Evolutionary conservation across 768 basidiomycete genomes (phyloP).

Genomic region (Mycena epipterygia): DNA sequence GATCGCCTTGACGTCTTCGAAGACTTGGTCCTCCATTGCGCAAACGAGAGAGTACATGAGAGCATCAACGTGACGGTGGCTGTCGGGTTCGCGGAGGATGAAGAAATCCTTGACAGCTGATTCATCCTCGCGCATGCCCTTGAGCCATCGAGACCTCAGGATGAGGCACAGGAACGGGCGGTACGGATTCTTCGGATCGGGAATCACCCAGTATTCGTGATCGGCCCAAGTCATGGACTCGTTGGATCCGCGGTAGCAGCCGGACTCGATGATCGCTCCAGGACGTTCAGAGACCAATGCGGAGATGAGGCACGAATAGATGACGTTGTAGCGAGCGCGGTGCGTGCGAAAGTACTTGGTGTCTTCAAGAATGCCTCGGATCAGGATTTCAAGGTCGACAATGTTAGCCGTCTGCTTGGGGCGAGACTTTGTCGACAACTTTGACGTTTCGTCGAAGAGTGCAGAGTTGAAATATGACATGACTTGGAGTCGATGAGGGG

Average conservation of each 20-base stretch:
- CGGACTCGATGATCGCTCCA: not conserved
- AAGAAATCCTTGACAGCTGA: not conserved
- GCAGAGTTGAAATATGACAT: not conserved
- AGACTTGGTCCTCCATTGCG: not conserved
- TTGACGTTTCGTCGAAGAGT: conserved; percentile 4
- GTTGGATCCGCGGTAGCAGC: not conserved
- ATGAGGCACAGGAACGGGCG: not conserved
- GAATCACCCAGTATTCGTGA: not conserved
- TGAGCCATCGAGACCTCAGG: not conserved
- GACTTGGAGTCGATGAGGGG: not conserved
- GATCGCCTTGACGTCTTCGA: not conserved
- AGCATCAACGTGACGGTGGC: not conserved
- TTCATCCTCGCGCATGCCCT: not conserved
- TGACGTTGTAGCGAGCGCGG: not conserved
- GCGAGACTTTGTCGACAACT: not conserved
- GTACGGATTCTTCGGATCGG: not conserved
- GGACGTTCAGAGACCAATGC: not conserved
- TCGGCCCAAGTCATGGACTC: not conserved
- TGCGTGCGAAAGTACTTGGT: not conserved
- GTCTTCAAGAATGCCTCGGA: not conserved
- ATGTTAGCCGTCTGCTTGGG: not conserved
- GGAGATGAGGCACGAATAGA: not conserved
- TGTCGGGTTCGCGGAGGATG: not conserved
- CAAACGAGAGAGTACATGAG: not conserved
- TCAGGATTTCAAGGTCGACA: not conserved